Evolutionary conservation across 1,139 yeast species (phyloP), one percentile per base, ranked within the genome.

Genomic region (Blastobotrys arbuscula): DNA sequence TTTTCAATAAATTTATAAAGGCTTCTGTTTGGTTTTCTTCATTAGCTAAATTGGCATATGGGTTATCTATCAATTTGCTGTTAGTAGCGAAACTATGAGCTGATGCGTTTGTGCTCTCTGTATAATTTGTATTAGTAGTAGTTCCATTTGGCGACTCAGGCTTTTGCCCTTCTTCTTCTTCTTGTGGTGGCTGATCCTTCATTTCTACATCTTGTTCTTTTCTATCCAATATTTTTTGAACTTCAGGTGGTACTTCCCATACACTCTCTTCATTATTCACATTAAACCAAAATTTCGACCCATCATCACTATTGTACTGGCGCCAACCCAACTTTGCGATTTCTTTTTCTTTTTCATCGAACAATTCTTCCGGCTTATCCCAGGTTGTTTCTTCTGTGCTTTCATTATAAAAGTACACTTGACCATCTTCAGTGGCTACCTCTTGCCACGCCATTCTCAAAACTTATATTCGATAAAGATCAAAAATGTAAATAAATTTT

Each of bases 341-440:
- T 10, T 70, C 70, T 36, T 59, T 54, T 48, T 74, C 67, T 4
- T 52, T 42, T 13, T 56, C 59, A 3, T 73, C 66, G 51, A 60
- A 64, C 33, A 75, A 61, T 45, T 70, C 81, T 26, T 71, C 78
- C 0, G 97, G 97, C 54, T 81, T 78, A 8, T 84, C 86, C 96
- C 97, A 89, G 43, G 82, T 78, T 0, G 96, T 82, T 58, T 81
- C 81, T 47, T 79, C 77, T 0, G 94, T 84, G 35, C 62, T 73
- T 0, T 77, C 53, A 56, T 89, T 81, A 64, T 80, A 86, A 65
- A 84, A 89, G 67, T 89, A 90, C 1, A 71, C 71, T 38, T 83
- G 73, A 0, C 95, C 95, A 37, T 79, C 78, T 12, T 77, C 78
- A 56, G 84, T 88, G 37, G 70, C 70, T 19, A 78, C 76, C 53